These are phyloP conservation scores for Mariannaea elegans DNA, from an alignment of 2,329 filamentous ascomycete genomes.

Conservation along the genomic window DNA sequence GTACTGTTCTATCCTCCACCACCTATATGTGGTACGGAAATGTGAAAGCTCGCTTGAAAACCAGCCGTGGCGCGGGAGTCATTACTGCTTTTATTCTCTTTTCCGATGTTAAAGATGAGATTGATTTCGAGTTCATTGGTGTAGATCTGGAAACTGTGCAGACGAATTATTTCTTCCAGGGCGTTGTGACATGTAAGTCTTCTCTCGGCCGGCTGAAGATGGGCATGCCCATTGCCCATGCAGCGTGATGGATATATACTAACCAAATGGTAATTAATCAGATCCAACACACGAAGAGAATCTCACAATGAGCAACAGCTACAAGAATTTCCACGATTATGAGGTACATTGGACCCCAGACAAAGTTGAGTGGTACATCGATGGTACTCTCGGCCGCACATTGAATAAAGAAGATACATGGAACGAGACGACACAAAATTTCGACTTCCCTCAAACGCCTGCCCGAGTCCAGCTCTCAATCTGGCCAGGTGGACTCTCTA, in stretches of 20 bases:
- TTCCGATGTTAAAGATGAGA: conserved; percentile 96
- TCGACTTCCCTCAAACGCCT: conserved; percentile 90
- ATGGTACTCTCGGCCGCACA: conserved; percentile 81
- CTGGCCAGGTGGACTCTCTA: conserved; percentile 87
- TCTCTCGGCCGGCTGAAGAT: neutral
- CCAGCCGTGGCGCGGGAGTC: conserved; percentile 84
- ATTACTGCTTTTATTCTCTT: conserved; percentile 96
- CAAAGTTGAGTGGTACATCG: conserved; percentile 83
- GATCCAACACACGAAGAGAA: conserved; percentile 82
- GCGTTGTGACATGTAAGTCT: conserved; percentile 65
- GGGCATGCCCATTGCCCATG: neutral
- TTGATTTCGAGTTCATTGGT: conserved; percentile 96
- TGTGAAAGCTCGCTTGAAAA: conserved; percentile 85
- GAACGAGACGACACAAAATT: conserved; percentile 84
- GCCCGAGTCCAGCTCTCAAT: conserved; percentile 93
- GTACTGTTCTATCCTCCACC: conserved; percentile 84
- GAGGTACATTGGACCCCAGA: conserved; percentile 94
- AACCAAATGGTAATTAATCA: neutral
- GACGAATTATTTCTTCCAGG: conserved; percentile 98
- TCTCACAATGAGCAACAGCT: conserved; percentile 75
- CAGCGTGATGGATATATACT: too few relatives aligned
- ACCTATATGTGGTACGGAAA: conserved; percentile 98
- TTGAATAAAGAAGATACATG: conserved; percentile 82
- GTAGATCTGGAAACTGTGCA: conserved; percentile 81
- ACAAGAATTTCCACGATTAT: conserved; percentile 84